A percentile compares a stretch with the other conserved stretches of the same genome.
These are phyloP conservation scores for Cladophialophora yegresii DNA, from an alignment of 2,329 filamentous ascomycete genomes.

Conservation along the genomic window DNA sequence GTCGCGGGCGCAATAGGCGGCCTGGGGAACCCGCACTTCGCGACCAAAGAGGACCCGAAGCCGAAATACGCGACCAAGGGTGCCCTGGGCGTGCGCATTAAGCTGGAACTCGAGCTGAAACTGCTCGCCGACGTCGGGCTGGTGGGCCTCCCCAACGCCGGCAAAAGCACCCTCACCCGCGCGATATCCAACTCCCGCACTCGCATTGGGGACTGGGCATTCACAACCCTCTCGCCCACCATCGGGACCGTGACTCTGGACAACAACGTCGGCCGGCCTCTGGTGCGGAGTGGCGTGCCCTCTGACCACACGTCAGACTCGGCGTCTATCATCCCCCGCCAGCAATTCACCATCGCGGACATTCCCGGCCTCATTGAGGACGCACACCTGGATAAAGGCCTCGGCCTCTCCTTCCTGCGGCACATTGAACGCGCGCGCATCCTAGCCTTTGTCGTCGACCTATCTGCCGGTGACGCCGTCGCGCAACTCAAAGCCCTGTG, in stretches of 20 bases:
- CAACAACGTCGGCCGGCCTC: slow-evolving; percentile 74
- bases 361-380: slow-evolving; percentile 92
- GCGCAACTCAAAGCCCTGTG: slow-evolving; percentile 77
- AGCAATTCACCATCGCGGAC: slow-evolving; percentile 88
- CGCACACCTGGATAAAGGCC: slow-evolving; percentile 85
- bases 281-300: slow-evolving; percentile 47
- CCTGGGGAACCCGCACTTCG: slow-evolving; percentile 90
- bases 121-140: slow-evolving; percentile 92
- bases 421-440: slow-evolving; percentile 94
- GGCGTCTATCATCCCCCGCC: slow-evolving; percentile 58
- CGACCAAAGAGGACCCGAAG: slow-evolving; percentile 69
- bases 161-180: slow-evolving; percentile 88
- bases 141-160: slow-evolving; percentile 92
- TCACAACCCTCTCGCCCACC: slow-evolving; percentile 92
- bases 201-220: slow-evolving; percentile 90
- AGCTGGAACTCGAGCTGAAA: slow-evolving; percentile 87
- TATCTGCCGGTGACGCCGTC: slow-evolving; percentile 77
- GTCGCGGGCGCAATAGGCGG: slow-evolving; percentile 87
- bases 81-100: slow-evolving; percentile 74
- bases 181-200: slow-evolving; percentile 86
- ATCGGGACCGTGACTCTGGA: slow-evolving; percentile 95
- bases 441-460: slow-evolving; percentile 89
- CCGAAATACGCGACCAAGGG: slow-evolving; percentile 90
- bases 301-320: not conserved
- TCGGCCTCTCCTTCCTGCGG: slow-evolving; percentile 87